These are phyloP conservation scores for Lentinula detonsa DNA, from an alignment of 768 basidiomycete species.

Conservation along the genomic window DNA sequence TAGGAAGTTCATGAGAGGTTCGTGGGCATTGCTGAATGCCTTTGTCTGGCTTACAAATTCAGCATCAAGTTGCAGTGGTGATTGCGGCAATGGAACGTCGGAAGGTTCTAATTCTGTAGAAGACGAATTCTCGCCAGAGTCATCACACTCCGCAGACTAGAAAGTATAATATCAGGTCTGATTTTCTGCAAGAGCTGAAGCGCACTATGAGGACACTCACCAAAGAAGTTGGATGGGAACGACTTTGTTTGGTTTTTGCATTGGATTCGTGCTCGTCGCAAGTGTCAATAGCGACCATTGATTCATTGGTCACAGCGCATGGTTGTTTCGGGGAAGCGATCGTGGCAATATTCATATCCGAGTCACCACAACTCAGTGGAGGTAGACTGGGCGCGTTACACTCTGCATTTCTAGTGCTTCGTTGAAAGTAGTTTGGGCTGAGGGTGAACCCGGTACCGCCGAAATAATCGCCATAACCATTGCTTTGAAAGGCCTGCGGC, in stretches of 20 bases:
- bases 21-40: background rate
- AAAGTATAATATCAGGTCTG: background rate
- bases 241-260: background rate
- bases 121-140: background rate
- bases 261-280: background rate
- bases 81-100: background rate
- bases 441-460: constrained; percentile 11
- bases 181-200: background rate
- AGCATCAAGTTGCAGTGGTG: background rate
- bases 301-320: background rate
- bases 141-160: background rate
- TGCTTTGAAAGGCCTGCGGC: constrained; percentile 3
- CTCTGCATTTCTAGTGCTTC: background rate
- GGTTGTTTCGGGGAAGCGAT: background rate
- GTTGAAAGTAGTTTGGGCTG: background rate
- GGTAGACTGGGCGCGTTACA: background rate
- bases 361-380: background rate
- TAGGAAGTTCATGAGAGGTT: background rate
- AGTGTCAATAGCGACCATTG: background rate
- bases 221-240: background rate
- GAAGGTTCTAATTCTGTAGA: background rate
- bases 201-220: background rate
- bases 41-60: background rate
- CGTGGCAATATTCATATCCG: background rate
- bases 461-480: constrained; percentile 9